Base-by-base conservation (phyloP, 495 filamentous ascomycete genomes). In the Schizothecium vesticola region DNA sequence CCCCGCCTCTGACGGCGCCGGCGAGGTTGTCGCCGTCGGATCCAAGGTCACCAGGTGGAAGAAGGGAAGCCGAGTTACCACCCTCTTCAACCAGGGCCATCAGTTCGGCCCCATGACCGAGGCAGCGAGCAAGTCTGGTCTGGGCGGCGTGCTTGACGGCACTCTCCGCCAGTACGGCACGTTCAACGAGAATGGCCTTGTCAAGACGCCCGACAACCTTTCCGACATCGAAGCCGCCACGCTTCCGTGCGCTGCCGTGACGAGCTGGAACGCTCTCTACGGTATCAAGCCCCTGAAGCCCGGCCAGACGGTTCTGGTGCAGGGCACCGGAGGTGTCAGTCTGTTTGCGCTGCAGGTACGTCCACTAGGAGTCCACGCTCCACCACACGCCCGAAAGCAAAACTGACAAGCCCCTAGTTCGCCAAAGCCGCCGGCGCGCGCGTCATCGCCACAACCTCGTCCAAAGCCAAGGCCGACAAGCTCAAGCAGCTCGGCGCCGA, bases 241-340 rank as follows among this genome's bases (percentile, higher is more conserved):
- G 0, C 80, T 96, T 8, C 71, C 84, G 0, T 95, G 92, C 70
- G 92, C 92, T 0, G 92, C 81, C 1, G 70, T 95, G 60, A 95
- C 92, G 3, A 87, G 87, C 13, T 96, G 92, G 92, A 95, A 95
- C 69, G 90, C 86, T 8, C 79, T 96, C 5, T 95, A 91, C 68
- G 92, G 91, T 0, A 69, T 94, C 43, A 88, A 83, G 75, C 73
- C 78, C 0, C 69, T 95, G 65, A 86, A 84, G 76, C 87, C 89
- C 0, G 92, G 92, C 1, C 81, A 94, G 63, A 81, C 77, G 3
- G 90, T 96, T 1, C 76, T 96, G 23, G 90, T 90, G 3, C 90
- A 94, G 73, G 92, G 92, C 28, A 94, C 91, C 6, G 92, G 92
- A 3, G 92, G 92, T 68, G 92, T 96, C 12, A 89, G 86, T 69